Evolutionary conservation across 2,329 filamentous ascomycete genomes (phyloP), one percentile per base, ranked within the genome.

Genomic region (Seiridium cupressi): DNA sequence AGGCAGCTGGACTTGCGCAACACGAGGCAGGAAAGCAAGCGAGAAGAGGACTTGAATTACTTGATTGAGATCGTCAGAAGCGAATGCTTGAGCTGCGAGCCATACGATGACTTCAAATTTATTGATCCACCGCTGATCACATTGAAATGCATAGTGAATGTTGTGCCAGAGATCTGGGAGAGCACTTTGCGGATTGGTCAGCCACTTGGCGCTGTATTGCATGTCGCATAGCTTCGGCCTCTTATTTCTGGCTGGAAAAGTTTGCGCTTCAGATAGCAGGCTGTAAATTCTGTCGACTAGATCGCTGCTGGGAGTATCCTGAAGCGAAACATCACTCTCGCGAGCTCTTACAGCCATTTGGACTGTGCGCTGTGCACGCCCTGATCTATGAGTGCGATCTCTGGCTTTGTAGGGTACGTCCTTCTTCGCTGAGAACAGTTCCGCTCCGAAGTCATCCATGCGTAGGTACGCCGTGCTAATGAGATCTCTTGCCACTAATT

Each of bases 11-110:
- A 8, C 66, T 69, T 13, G 70, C 66, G 54, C 74, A 5, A 48
- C 46, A 7, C 46, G 13, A 26, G 46, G n/a, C n/a, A 48, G 10
- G 32, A n/a, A 48, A 67, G 26, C 49, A 5, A 53, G 4, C 49
- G 71, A 69, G 7, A 75, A 61, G 4, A 76, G 62, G 0, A 70
- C 68, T 34, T 70, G 64, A 35, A 73, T 57, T 10, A 74, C 42
- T 10, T 48, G 46, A 31, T 8, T 26, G 3, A 26, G n/a, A 4
- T 26, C 11, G 7, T 48, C 46, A 32, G 46, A 48, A 26, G 46
- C n/a, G 46, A 26, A 48, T 48, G 46, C 18, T 48, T 48, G 46
- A 26, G 46, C 13, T 5, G 46, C 46, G 32, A 48, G 46, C 46
- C 46, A 48, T 26, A 48, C n/a, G 46, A n/a, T 31, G n/a, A 26